Conservation (phyloP, 305 asterid genomes). For the Andrographis paniculata region DNA sequence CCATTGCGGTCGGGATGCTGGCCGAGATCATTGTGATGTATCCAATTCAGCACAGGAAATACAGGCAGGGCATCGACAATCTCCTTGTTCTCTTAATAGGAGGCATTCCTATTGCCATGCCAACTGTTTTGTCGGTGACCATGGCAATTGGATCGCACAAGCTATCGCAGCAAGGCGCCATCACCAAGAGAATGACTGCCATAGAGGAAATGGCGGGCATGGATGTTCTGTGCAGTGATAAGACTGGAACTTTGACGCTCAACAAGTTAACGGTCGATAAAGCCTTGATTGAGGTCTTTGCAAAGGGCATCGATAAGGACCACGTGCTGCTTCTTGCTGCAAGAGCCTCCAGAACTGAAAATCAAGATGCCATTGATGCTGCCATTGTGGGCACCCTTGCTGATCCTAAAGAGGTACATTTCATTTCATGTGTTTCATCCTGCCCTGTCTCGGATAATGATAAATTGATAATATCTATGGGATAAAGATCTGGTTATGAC, state of each 20-base stretch:
- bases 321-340: slow-evolving; percentile 47
- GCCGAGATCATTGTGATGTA: slow-evolving; percentile 56
- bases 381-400: slow-evolving; percentile 60
- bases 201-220: slow-evolving; percentile 56
- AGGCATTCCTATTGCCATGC: slow-evolving; percentile 58
- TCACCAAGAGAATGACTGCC: slow-evolving; percentile 54
- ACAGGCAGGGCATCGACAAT: slow-evolving; percentile 46
- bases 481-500: not conserved
- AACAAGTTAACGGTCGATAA: slow-evolving; percentile 21
- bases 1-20: slow-evolving; percentile 47
- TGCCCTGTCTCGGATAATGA: not conserved
- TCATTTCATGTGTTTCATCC: not conserved
- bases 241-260: not conserved
- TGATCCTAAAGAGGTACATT: slow-evolving; percentile 60
- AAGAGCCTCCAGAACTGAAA: slow-evolving; percentile 45
- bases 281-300: slow-evolving; percentile 41
- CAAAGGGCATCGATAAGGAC: slow-evolving; percentile 34
- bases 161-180: slow-evolving; percentile 47
- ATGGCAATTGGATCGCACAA: slow-evolving; percentile 66
- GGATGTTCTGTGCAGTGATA: slow-evolving; percentile 2
- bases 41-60: slow-evolving; percentile 41
- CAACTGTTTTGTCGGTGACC: slow-evolving; percentile 42
- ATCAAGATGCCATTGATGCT: slow-evolving; percentile 57
- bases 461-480: not conserved
- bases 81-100: slow-evolving; percentile 50